Evolutionary conservation across 768 basidiomycete genomes (phyloP), one percentile per base, ranked within the genome.

Genomic region (Boletales sp.): DNA sequence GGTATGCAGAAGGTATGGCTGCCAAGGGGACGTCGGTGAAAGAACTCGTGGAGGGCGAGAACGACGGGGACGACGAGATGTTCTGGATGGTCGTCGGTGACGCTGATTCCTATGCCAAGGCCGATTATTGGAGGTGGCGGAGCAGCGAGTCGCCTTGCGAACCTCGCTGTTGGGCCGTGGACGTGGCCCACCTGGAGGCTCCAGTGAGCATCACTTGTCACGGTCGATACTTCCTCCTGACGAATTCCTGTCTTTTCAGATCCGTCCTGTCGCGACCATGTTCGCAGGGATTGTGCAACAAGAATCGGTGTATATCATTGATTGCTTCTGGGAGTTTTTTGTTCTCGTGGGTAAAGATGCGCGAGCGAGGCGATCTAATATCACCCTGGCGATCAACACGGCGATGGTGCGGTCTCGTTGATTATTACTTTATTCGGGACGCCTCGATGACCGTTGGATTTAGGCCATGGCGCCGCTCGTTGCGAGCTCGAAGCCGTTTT

Each of bases 11-110:
- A 31, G 67, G 63, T 7, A 68, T 89, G 36, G 69, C 73, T 0
- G 57, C 63, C 17, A 68, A 68, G 41, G 63, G 69, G 5, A 66
- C 66, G 8, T 61, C 61, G 14, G 68, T 83, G 17, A 68, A 78
- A 8, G 84, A 87, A 54, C 74, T 91, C 9, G 53, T 66, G 1
- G 87, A 92, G 58, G 80, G 81, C n/a, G 78, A 80, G 57, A 76
- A 75, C 46, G 84, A 85, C 36, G 59, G 67, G 19, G 72, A 74
- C 14, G 84, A 90, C 47, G 86, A 90, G 51, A 82, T 90, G 79
- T 90, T 93, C 62, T 90, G 90, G 87, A 83, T 88, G 81, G 78
- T 87, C 34, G 73, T 92, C 3, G 90, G 90, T n/a, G 80, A 87
- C 19, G 76, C 81, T 2, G 77, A 78, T 2, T 55, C 58, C 5